Conservation (phyloP, 2,329 filamentous ascomycete species). For the Macrophomina tecta region DNA sequence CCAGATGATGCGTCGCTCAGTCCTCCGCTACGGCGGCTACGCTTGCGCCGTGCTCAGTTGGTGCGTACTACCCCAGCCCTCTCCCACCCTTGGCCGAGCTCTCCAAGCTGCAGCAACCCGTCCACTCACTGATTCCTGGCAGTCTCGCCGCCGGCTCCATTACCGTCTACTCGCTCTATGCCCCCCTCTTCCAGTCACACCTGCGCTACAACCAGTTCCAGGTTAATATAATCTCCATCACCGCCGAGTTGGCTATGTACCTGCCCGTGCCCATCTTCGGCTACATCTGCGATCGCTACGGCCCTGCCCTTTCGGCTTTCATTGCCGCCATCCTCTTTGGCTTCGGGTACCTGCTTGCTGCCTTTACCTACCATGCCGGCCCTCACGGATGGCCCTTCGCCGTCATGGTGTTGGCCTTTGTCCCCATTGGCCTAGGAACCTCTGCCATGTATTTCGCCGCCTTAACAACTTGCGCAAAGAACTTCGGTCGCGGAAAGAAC, state of each 20-base stretch:
- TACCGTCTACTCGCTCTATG: constrained; percentile 92
- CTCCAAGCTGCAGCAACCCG: neutral
- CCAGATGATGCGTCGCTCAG: constrained; percentile 58
- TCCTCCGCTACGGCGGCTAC: constrained; percentile 63
- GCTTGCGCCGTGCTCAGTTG: constrained; percentile 66
- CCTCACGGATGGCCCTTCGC: constrained; percentile 72
- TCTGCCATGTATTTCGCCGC: constrained; percentile 87
- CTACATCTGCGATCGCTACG: constrained; percentile 88
- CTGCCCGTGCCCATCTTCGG: constrained; percentile 89
- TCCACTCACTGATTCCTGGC: neutral
- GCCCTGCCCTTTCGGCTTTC: constrained; percentile 77
- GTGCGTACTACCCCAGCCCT: neutral
- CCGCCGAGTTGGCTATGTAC: constrained; percentile 87
- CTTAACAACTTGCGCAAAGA: constrained; percentile 97
- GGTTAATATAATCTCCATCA: constrained; percentile 88
- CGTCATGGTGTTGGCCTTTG: constrained; percentile 85
- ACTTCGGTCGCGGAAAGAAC: constrained; percentile 88
- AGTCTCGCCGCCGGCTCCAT: constrained; percentile 85
- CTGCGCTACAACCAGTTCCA: constrained; percentile 89
- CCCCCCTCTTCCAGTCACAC: constrained; percentile 83
- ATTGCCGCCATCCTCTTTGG: constrained; percentile 77
- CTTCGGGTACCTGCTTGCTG: constrained; percentile 81
- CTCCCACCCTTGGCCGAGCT: neutral
- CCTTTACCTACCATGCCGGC: constrained; percentile 72
- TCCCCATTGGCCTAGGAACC: constrained; percentile 81